Evolutionary conservation across 2,329 filamentous ascomycete species (phyloP), one percentile per base, ranked within the genome.

Genomic region (Chaetoscypha palmicola): DNA sequence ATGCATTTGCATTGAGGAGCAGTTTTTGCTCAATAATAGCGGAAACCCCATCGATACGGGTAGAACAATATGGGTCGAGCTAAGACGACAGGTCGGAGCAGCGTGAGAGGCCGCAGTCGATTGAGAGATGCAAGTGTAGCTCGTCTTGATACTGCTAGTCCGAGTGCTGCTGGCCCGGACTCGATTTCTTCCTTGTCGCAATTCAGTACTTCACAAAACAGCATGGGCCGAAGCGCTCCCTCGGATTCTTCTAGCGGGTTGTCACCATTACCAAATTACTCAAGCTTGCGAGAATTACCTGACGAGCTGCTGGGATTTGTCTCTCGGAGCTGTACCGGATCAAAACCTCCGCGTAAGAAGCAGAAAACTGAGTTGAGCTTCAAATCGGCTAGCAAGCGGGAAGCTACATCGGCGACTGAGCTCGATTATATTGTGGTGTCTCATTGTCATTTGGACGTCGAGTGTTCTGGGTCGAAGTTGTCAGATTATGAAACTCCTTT

Each of bases 341-440:
- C 30, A 7, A 53, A 57, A 41, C 54, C 53, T 35, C 53, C 52
- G 37, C 48, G 41, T 3, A 59, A 59, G 23, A 50, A 49, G 38
- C 51, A 45, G 32, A 61, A 56, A 48, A 44, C 23, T 26, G 31
- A 4, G 8, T 23, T 10, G 11, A 33, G 26, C 19, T 21, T 20
- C 17, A 19, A 14, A 26, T 24, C 20, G 3, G 32, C 12, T 17
- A 12, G 16, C 16, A 8, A 24, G 38, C 34, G 8, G 1, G 16
- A 19, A 16, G 38, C 31, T 19, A 8, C 16, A 10, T 7, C 38
- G 26, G 43, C 46, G 10, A 5, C 37, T 20, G 38, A 46, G 17
- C 21, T 53, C 10, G 51, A 58, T 12, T 47, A 55, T 32, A 52
- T 62, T 16, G 26, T 55, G 30, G 58, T 61, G 5, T 55, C 56